Evolutionary conservation across 768 basidiomycete genomes (phyloP), one percentile per base, ranked within the genome.

Genomic region (Leucosporidium yakuticum): DNA sequence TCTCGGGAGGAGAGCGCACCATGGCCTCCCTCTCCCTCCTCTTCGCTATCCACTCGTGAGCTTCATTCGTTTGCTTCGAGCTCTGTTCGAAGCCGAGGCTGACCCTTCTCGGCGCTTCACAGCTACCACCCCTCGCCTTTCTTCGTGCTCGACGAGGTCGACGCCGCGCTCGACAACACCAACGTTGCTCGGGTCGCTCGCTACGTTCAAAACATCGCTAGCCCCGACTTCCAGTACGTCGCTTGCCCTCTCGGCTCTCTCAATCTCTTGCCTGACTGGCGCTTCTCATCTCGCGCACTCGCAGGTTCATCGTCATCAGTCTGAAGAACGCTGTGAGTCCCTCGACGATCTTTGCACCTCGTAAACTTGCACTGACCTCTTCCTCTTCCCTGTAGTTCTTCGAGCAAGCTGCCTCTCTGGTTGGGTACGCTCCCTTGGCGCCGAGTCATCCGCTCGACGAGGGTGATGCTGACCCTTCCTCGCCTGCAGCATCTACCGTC

Each of bases 71-170:
- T 55, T 47, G 5, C 51, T 44, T 56, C 27, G 58, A 19, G n/a
- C 44, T n/a, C n/a, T n/a, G n/a, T n/a, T n/a, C n/a, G n/a, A 14
- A 32, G 19, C 15, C 21, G 14, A 55, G 2, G 21, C 48, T 48
- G 50, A 23, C 31, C 49, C 20, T n/a, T n/a, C n/a, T 27, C 11
- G 23, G 4, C 27, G 34, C 25, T 68, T 29, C 59, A 0, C 67
- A 94, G 94, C 74, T 97, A 91, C 77, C 93, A 94, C 77, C 95
- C 94, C 0, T 90, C 94, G 4, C 95, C 94, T 0, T 97, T 97
- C 82, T 97, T 98, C 77, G 95, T 97, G 20, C 83, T 98, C n/a
- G 95, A 98, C 76, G 95, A 98, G 79, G 92, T 96, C 31, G 95
- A 98, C 73, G 96, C 96, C 17, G 95, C 96, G 0, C 83, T 98